These are phyloP conservation scores for Alternaria hordeiaustralica DNA, from an alignment of 2,329 filamentous ascomycete species.

Conservation along the genomic window DNA sequence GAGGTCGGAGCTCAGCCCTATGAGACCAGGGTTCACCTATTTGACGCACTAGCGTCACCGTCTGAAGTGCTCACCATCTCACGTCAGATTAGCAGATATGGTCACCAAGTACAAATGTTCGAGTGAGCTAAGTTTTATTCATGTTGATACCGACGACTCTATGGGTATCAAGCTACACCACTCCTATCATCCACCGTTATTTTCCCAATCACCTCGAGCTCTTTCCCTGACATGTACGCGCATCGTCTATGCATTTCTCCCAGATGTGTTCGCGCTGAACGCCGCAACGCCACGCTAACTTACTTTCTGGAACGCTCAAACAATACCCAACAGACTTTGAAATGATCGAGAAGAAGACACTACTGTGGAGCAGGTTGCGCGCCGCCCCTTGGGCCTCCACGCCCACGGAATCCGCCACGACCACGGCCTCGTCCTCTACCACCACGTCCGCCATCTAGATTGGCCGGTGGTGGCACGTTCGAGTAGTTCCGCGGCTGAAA, in stretches of 20 bases:
- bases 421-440: constrained; percentile 42
- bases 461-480: constrained; percentile 47
- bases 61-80: neutral
- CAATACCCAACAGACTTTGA: neutral
- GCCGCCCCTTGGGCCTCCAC: constrained; percentile 39
- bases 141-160: neutral
- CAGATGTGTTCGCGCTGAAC: neutral
- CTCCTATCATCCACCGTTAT: neutral
- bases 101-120: neutral
- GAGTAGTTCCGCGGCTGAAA: constrained; percentile 60
- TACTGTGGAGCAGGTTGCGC: constrained; percentile 27
- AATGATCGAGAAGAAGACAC: neutral
- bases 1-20: constrained; percentile 36
- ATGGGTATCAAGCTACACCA: neutral
- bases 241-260: neutral
- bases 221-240: neutral
- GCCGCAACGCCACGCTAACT: neutral
- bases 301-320: neutral
- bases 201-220: neutral
- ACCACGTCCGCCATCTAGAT: constrained; percentile 37
- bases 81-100: neutral
- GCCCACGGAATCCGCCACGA: constrained; percentile 40
- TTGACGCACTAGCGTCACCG: too few relatives aligned
- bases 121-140: neutral
- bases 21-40: constrained; percentile 10